phyloP scores from a whole-genome alignment of 2,329 filamentous ascomycete species.

The Trichoderma koningii region DNA sequence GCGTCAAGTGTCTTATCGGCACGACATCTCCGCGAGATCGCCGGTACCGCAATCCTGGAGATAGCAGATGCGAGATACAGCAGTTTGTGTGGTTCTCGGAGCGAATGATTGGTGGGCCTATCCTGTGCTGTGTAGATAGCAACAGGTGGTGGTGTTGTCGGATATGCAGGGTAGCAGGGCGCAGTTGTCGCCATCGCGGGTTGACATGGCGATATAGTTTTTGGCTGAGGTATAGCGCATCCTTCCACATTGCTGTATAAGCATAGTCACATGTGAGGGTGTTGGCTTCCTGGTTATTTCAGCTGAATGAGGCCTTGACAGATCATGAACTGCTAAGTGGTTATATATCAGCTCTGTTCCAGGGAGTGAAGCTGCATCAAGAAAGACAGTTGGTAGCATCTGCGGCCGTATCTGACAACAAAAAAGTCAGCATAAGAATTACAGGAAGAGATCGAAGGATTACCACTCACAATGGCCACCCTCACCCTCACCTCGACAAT shows the following conservation, averaged over 20 bases:
- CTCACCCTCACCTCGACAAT: conserved; percentile 20
- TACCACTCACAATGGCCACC: conserved; percentile 16
- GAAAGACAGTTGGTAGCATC: too few species aligned
- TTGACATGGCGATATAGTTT: conserved; percentile 22
- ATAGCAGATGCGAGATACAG: neutral
- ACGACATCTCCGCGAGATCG: neutral
- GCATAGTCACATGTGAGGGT: neutral
- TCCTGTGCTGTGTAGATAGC: too few species aligned
- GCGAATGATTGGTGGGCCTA: neutral
- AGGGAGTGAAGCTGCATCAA: neutral
- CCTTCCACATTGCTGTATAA: neutral
- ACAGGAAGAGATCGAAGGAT: neutral
- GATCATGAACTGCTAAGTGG: neutral
- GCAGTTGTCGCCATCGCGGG: conserved; percentile 21
- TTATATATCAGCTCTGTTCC: neutral
- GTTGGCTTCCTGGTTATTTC: neutral
- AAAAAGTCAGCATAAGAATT: neutral
- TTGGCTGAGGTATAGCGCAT: neutral
- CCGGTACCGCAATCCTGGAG: neutral
- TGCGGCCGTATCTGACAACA: too few species aligned
- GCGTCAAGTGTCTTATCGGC: neutral
- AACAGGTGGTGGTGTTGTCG: too few species aligned
- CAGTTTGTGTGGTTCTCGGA: neutral
- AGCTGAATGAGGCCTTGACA: neutral
- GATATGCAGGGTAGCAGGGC: neutral